Evolutionary conservation across 768 basidiomycete species (phyloP), one percentile per base, ranked within the genome.

Genomic region (Sarcodon sp.): DNA sequence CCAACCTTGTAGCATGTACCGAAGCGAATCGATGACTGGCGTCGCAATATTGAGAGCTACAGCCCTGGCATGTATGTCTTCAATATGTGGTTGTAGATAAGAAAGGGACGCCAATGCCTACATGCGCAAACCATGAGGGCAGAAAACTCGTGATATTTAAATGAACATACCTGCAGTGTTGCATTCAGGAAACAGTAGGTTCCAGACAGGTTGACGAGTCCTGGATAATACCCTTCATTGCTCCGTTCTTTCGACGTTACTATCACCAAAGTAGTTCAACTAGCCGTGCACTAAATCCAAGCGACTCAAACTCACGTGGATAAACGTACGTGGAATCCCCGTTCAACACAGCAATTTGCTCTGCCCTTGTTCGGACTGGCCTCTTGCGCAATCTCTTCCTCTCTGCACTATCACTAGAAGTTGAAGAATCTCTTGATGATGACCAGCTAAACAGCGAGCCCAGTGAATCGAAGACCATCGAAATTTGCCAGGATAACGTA

Each of bases 121-220:
- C n/a, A 16, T 33, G 33, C 16, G 6, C 31, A 45, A 35, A 62
- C 54, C 45, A 43, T 43, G 33, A 33, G 38, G 32, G 45, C 47
- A 50, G 39, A 36, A 13, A 6, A 37, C 34, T 27, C 21, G 21
- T 27, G 21, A 27, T 27, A 27, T 27, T 27, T 27, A 4, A 27
- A 27, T 27, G 2, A 54, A 58, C 61, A 60, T 57, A 77, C 88
- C 76, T 97, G 94, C 8, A 97, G 69, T 3, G 91, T 91, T 10
- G 94, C 92, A 61, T 98, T 94, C 81, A 97, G 87, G 69, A 96
- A 98, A 60, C 94, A 97, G 54, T 94, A 87, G 46, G 91, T 94
- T 9, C 93, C 93, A 7, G 91, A 93, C 35, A 93, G 83, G 58
- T 97, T 97, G 59, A 96, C 86, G 45, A 97, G 81, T 0, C 93